These are phyloP conservation scores for Pontederia crassipes DNA, from an alignment of 176 grass and related monocot species.

Conservation along the genomic window DNA sequence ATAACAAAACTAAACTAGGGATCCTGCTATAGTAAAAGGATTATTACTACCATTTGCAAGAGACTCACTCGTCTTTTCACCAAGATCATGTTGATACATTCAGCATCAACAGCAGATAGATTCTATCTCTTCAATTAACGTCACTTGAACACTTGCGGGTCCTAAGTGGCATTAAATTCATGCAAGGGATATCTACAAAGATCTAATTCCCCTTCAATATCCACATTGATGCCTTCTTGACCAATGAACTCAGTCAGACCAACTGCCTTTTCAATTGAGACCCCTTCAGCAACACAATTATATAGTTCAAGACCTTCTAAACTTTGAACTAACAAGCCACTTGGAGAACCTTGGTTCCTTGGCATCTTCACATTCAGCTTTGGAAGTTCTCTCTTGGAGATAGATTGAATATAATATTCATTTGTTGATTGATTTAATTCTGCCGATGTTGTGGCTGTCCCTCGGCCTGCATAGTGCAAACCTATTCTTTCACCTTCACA, in stretches of 20 bases:
- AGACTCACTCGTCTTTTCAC: too few species aligned
- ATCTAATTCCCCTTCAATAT: slow-evolving; percentile 10
- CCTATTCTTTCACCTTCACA: slow-evolving; percentile 1
- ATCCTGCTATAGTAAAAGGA: too few species aligned
- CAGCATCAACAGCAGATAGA: too few species aligned
- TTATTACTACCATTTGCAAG: too few species aligned
- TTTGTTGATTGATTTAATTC: slow-evolving; percentile 19
- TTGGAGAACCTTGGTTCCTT: slow-evolving; percentile 4
- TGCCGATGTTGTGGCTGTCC: not conserved
- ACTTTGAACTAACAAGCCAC: not conserved
- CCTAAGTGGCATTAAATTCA: not conserved
- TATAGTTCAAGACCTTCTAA: not conserved
- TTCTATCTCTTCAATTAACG: too few species aligned
- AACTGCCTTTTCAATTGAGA: slow-evolving; percentile 23
- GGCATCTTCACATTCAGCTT: slow-evolving; percentile 20
- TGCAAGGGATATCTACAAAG: slow-evolving; percentile 20
- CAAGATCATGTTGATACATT: too few species aligned
- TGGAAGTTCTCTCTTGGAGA: slow-evolving; percentile 26
- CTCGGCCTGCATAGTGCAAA: slow-evolving; percentile 16
- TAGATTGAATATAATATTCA: slow-evolving; percentile 4
- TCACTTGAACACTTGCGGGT: not conserved
- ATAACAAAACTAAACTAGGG: too few species aligned
- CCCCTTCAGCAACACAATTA: not conserved
- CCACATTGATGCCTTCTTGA: slow-evolving; percentile 35
- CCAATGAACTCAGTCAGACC: slow-evolving; percentile 36